These are phyloP conservation scores for Lentithecium fluviatile DNA, from an alignment of 495 filamentous ascomycete genomes.

Conservation along the genomic window DNA sequence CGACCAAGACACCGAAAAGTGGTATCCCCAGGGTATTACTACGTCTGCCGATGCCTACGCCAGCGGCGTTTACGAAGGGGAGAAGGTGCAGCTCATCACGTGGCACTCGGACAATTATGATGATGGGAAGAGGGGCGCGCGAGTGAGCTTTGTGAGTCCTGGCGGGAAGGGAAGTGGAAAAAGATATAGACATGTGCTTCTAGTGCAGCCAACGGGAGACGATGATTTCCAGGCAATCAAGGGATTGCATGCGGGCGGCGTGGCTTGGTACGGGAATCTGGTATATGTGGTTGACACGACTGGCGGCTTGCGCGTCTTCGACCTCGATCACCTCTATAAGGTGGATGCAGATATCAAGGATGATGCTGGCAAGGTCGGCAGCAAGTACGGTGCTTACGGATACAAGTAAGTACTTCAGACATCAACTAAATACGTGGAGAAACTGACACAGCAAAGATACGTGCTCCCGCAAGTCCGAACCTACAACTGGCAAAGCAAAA, in stretches of 20 bases:
- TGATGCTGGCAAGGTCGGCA: constrained; percentile 34
- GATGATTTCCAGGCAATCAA: constrained; percentile 39
- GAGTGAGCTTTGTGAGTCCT: constrained; percentile 42
- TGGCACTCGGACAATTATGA: constrained; percentile 41
- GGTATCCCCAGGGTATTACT: constrained; percentile 47
- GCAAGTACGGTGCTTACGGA: constrained; percentile 39
- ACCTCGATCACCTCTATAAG: constrained; percentile 42
- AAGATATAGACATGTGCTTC: constrained; percentile 47
- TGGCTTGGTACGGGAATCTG: constrained; percentile 43
- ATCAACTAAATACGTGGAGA: background rate
- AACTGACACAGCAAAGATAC: constrained; percentile 14
- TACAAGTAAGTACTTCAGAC: constrained; percentile 37
- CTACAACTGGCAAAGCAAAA: constrained; percentile 14
- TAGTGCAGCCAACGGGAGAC: constrained; percentile 40
- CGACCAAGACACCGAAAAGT: constrained; percentile 42
- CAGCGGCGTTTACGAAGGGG: constrained; percentile 40
- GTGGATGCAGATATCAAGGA: constrained; percentile 37
- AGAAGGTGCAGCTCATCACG: constrained; percentile 43
- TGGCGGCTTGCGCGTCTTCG: constrained; percentile 41
- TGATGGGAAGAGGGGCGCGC: constrained; percentile 39
- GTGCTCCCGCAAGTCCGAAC: constrained; percentile 21
- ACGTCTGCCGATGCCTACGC: constrained; percentile 44
- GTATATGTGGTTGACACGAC: constrained; percentile 44
- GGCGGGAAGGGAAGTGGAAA: constrained; percentile 31
- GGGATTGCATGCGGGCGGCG: constrained; percentile 41